Conservation (phyloP, 257 asterid species). For the Haberlea rhodopensis region DNA sequence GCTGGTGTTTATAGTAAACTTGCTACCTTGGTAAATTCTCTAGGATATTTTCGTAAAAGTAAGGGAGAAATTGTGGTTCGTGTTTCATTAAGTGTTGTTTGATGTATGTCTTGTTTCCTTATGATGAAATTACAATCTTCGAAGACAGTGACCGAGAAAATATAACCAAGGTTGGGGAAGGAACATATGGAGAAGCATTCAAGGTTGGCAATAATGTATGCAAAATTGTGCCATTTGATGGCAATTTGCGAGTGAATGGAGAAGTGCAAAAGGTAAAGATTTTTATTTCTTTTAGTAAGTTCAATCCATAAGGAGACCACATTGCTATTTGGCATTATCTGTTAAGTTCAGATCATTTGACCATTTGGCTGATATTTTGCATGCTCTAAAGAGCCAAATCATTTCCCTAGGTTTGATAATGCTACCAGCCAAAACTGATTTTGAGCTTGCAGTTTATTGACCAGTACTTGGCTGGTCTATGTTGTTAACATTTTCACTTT, state of each 20-base stretch:
- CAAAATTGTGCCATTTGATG: slow-evolving; percentile 94
- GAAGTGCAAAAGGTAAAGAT: slow-evolving; percentile 78
- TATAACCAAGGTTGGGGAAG: slow-evolving; percentile 83
- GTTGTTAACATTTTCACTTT: slow-evolving; percentile 4
- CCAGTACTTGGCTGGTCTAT: slow-evolving; percentile 1
- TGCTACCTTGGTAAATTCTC: slow-evolving; percentile 12
- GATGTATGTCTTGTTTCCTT: slow-evolving; percentile 10
- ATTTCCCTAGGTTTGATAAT: neutral
- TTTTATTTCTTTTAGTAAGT: slow-evolving; percentile 7
- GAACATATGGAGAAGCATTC: slow-evolving; percentile 96
- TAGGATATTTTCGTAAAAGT: slow-evolving; percentile 6
- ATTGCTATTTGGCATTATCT: slow-evolving; percentile 2
- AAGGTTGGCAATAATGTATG: slow-evolving; percentile 78
- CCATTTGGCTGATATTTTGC: slow-evolving; percentile 15
- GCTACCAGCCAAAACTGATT: slow-evolving; percentile 14
- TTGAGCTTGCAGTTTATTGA: slow-evolving; percentile 7
- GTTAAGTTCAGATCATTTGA: slow-evolving; percentile 12
- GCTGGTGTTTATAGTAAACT: slow-evolving; percentile 14
- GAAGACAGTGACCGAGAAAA: slow-evolving; percentile 51
- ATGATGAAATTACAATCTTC: slow-evolving; percentile 24
- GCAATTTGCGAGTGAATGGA: slow-evolving; percentile 75
- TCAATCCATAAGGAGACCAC: slow-evolving; percentile 3
- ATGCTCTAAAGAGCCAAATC: slow-evolving; percentile 17
- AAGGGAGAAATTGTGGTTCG: slow-evolving; percentile 11
- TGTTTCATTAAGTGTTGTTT: slow-evolving; percentile 4